Conservation (phyloP, 2,329 filamentous ascomycete genomes). For the Colletotrichum sublineola region DNA sequence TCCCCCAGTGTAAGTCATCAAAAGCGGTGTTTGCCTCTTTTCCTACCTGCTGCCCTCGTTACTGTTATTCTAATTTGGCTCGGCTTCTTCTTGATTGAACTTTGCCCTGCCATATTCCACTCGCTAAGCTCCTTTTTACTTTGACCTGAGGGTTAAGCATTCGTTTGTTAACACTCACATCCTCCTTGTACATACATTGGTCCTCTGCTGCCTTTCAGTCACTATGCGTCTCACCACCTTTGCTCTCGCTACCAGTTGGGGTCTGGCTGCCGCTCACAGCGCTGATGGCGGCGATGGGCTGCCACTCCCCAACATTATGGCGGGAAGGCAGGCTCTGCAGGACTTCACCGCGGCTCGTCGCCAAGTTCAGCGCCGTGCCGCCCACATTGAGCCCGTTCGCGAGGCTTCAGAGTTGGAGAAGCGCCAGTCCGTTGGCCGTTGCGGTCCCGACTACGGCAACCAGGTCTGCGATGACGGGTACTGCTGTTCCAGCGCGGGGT, state of each 20-base stretch:
- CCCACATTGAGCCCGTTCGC: slow-evolving; percentile 13
- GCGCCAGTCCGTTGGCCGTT: slow-evolving; percentile 62
- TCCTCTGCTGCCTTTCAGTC: background rate
- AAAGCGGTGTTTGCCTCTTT: slow-evolving; percentile 14
- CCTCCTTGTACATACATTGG: background rate
- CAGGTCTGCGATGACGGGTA: slow-evolving; percentile 51
- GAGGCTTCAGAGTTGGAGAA: slow-evolving; percentile 34
- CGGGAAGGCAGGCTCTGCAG: slow-evolving; percentile 33
- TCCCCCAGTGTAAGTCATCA: slow-evolving; percentile 30
- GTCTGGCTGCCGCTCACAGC: slow-evolving; percentile 35
- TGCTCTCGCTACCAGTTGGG: slow-evolving; percentile 30
- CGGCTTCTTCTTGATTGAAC: slow-evolving; percentile 36
- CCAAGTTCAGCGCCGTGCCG: slow-evolving; percentile 30
- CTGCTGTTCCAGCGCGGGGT: slow-evolving; percentile 61
- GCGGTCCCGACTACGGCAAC: slow-evolving; percentile 53
- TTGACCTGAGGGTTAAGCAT: slow-evolving; percentile 6
- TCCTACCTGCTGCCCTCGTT: slow-evolving; percentile 17
- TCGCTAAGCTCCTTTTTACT: slow-evolving; percentile 30
- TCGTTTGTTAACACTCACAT: slow-evolving; percentile 1
- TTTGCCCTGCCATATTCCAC: slow-evolving; percentile 25
- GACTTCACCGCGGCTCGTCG: slow-evolving; percentile 34
- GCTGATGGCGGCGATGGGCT: slow-evolving; percentile 7
- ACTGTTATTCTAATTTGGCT: slow-evolving; percentile 22
- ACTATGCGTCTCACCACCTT: slow-evolving; percentile 32
- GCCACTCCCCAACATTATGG: slow-evolving; percentile 34